Evolutionary conservation across 1,284 basidiomycete genomes (phyloP), one percentile per base, ranked within the genome.

Genomic region (Amylostereum chailletii): DNA sequence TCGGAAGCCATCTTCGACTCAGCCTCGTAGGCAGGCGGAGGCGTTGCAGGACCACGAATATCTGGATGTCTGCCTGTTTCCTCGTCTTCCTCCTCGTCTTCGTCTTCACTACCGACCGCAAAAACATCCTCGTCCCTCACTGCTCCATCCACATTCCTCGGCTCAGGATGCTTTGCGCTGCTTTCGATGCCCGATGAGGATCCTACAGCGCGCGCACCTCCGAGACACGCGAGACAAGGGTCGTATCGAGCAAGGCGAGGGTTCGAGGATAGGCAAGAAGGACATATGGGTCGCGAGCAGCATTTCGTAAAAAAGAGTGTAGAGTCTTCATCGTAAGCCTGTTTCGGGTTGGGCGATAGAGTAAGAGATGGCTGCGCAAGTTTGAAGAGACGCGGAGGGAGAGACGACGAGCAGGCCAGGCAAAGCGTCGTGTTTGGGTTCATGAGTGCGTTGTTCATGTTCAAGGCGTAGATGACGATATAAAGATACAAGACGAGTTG

Each of bases 141-240:
- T 7, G 70, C 71, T 3, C 77, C 80, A 54, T 81, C 74, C 5
- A 81, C 34, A 57, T 82, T 82, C 26, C 52, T 43, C n/a, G 45
- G 34, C 42, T 53, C 52, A n/a, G 47, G 39, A 10, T 40, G 34
- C 32, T 33, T 32, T 19, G 32, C 10, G 38, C 6, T 34, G 40
- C 36, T 42, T 34, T 40, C 36, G n/a, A 27, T 41, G 34, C 31
- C 33, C 42, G 49, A 31, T 55, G 51, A n/a, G 55, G 57, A 49
- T 58, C 56, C 56, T 31, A 82, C 66, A 5, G 74, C 73, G 33
- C 63, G 70, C 2, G 79, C 72, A 7, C 81, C 82, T 11, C 70
- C 75, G 1, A 83, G 68, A 59, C 83, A 86, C 8, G 71, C 70
- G 10, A 86, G 62, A 61, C 83, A 86, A 4, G 83, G 83, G 57